Base-by-base conservation (phyloP, 225 moss, liverwort and hornwort genomes). In the Lunularia cruciata region DNA sequence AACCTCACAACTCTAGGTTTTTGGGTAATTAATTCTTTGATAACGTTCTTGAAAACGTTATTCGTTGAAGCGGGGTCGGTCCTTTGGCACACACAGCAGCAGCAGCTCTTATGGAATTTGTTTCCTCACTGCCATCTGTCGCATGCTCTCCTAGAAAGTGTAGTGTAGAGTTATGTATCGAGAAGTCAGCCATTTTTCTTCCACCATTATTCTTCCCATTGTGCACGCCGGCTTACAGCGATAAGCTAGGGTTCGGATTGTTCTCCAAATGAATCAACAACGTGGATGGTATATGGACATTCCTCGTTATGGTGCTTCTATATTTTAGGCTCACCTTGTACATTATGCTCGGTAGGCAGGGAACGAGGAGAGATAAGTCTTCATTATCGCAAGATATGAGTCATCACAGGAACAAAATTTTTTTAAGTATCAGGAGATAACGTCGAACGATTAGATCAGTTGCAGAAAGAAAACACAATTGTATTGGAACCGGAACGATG, bases 21-120 rank as follows among this genome's bases (percentile, higher is more conserved):
- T 35, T 26, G 55, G 27, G 69, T 69, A 56, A 39, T 31, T 39
- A 55, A 69, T 69, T 69, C 57, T 57, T 57, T 69, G 56, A 57
- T 56, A 55, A 33, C 56, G 69, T 55, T 69, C 16, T 48, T 55
- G 22, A 16, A 42, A 23, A 28, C 55, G 37, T 69, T 69, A 56
- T 57, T 31, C 42, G 55, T 42, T 53, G n/a, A 55, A 69, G 56
- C 39, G 56, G 38, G 55, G 36, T 53, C 37, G 7, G 67, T n/a
- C n/a, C n/a, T n/a, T 19, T 37, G 53, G 67, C 49, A 43, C 46
- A 64, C 16, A 43, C n/a, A n/a, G n/a, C n/a, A n/a, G n/a, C n/a
- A n/a, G n/a, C n/a, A 33, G 12, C 5, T n/a, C 38, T 51, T 11
- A 47, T 15, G 35, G 34, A n/a, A 32, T 19, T 27, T 31, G 5